Evolutionary conservation across 306 rosid species (phyloP), one percentile per base, ranked within the genome.

Genomic region (Senna tora): DNA sequence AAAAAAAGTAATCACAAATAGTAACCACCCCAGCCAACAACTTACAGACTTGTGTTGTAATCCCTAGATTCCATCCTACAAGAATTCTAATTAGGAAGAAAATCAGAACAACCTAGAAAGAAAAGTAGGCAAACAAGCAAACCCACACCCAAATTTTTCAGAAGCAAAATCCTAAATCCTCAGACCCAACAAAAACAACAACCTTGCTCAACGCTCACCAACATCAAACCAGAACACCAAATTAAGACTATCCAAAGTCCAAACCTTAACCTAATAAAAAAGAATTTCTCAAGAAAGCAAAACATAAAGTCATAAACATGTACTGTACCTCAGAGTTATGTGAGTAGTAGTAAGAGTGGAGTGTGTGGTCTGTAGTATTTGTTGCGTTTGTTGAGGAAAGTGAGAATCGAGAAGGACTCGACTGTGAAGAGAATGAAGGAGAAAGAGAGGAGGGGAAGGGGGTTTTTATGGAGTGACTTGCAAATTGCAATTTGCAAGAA

Each of bases 401-500:
- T n/a, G n/a, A n/a, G n/a, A 70, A 81, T 60, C 32, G 76, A 82
- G 87, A 82, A 79, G 88, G 56, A 67, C 80, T 87, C 79, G 84
- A 77, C 63, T 3, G 30, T 25, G 56, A 75, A 77, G 77, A 78
- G 75, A 14, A 46, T 84, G 91, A 77, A 76, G 21, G 60, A 56
- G 45, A 30, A 65, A 53, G 69, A 58, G 68, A 9, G 61, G 69
- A 79, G 49, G 45, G 63, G 12, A 38, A 9, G 34, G 62, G 66
- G 66, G 66, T 69, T 75, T 82, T 63, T 80, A 79, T 81, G 73
- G 38, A 25, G 17, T 16, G 20, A 32, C 65, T 36, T 7, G 6
- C 8, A 5, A 3, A 3, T 2, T 6, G 6, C 4, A 33, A 33
- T 6, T 6, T 6, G 6, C 38, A 33, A 33, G 6, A 6, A 33